Evolutionary conservation across 768 basidiomycete genomes (phyloP).

Genomic region (Tremella yokohamensis): DNA sequence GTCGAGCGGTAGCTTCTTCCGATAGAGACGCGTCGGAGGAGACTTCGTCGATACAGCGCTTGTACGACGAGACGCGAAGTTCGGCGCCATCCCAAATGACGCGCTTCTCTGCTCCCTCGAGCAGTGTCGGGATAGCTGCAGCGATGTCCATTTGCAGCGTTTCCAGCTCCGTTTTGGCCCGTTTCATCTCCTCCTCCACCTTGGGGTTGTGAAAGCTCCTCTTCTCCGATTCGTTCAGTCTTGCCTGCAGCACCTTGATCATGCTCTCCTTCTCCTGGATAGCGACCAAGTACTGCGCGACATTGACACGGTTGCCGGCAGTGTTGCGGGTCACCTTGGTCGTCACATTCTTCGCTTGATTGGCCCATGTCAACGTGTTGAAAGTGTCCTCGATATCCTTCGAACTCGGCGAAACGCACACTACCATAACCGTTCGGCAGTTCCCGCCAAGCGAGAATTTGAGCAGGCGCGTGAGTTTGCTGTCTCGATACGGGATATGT

Average conservation of each 20-base stretch:
- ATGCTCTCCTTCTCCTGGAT: conserved; percentile 82
- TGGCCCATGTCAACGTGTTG: conserved; percentile 95
- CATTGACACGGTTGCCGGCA: conserved; percentile 89
- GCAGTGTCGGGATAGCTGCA: conserved; percentile 14
- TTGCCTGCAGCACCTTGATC: conserved; percentile 79
- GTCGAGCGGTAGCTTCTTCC: conserved; percentile 8
- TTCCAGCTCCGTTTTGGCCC: conserved; percentile 13
- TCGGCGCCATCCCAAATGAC: conserved; percentile 41
- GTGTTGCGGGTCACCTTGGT: conserved; percentile 94
- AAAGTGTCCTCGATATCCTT: conserved; percentile 97
- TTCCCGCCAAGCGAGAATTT: conserved; percentile 98
- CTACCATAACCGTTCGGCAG: conserved; percentile 99
- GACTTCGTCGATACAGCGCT: conserved; percentile 28
- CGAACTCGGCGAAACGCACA: conserved; percentile 92
- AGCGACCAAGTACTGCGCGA: conserved; percentile 90
- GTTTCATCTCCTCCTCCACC: conserved; percentile 53
- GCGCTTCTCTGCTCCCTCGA: conserved; percentile 31
- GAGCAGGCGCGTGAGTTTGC: conserved; percentile 93
- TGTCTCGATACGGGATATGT: conserved; percentile 95
- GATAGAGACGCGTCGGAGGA: conserved; percentile 10
- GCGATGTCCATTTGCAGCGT: conserved; percentile 20
- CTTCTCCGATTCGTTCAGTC: conserved; percentile 65
- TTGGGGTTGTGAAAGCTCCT: conserved; percentile 57
- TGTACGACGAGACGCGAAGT: conserved; percentile 25
- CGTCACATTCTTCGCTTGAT: conserved; percentile 96